Base-by-base conservation (phyloP, 1,284 basidiomycete genomes). In the Rhodotorula sp. region DNA sequence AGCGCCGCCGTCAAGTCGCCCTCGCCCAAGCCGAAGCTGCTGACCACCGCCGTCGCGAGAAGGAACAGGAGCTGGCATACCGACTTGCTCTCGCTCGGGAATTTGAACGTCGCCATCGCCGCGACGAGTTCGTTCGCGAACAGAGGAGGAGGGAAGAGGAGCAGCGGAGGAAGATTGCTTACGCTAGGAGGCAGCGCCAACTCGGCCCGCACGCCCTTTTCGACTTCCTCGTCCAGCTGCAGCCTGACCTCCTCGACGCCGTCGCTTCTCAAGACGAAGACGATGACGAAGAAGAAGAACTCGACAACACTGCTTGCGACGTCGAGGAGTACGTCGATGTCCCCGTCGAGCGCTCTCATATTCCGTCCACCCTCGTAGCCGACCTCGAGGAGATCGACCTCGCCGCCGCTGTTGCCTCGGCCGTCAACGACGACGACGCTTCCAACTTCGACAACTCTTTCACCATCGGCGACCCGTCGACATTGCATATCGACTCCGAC, bases 401-500 rank as follows among this genome's bases (percentile, higher is more conserved):
- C 24, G 20, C 50, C 34, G 40, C 40, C 11, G n/a, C 40, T 1
- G 18, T 51, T 10, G 30, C 34, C 4, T 44, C 63, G 10, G 30
- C 47, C 34, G n/a, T 50, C 9, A 15, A 44, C 44, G 40, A 54
- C 22, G 46, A 50, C 37, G n/a, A 52, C 4, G 20, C 28, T 10
- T 10, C 22, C 28, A 37, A 62, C 13, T 9, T 16, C 26, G 44
- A 57, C 16, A 55, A 64, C 37, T 67, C 67, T 24, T 55, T 50
- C 22, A 20, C 28, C 24, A 52, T 31, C 22, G 50, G 65, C 34
- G 28, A 31, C 10, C 20, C 71, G 63, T 40, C 68, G 58, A 50
- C 63, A 54, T 5, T n/a, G 15, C 4, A 44, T 51, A 64, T 22
- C 64, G 66, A 46, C 67, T 61, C 51, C 64, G 60, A n/a, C 52